Base-by-base conservation (phyloP, 306 rosid genomes). In the Cicer arietinum region DNA sequence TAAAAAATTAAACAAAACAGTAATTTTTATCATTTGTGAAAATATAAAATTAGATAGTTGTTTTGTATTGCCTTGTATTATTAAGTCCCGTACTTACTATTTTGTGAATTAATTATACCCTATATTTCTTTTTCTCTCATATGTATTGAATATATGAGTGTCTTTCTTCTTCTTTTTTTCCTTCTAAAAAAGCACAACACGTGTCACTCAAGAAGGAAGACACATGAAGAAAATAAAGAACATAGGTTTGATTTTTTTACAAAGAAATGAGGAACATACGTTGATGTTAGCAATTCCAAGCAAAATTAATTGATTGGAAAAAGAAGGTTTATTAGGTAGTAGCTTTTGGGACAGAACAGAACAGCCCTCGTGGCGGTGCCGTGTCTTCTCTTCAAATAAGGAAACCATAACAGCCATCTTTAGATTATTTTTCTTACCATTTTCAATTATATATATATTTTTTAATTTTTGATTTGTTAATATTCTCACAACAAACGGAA, bases 341-440 rank as follows among this genome's bases (percentile, higher is more conserved):
- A 30, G 58, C 81, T 64, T 72, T 73, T 71, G 63, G 73, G 64
- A 14, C 54, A 75, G 44, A 42, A 42, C 53, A 47, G 53, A 53
- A 37, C 77, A 59, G 52, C 11, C 66, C 62, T 10, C 18, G 42
- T 35, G 84, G 76, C 84, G 78, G 80, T 82, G 86, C 84, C 58
- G 61, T 61, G 41, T 11, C 6, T 7, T 83, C 48, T 67, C 80
- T 68, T 62, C 80, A 8, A 52, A 47, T 54, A 20, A 73, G 71
- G 22, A 77, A 77, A 75, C 75, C 12, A 60, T 13, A 41, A 57
- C 69, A 41, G 11, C 71, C 52, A 22, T 37, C 48, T 78, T 67
- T 12, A n/a, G 78, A 73, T 69, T 69, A 73, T 42, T 69, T 50
- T 52, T 52, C 54, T 13, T 46, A 37, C 82, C 16, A 57, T 51